phyloP scores from a whole-genome alignment of 1,139 yeast genomes.

The Casaregolazyma suthepensis region DNA sequence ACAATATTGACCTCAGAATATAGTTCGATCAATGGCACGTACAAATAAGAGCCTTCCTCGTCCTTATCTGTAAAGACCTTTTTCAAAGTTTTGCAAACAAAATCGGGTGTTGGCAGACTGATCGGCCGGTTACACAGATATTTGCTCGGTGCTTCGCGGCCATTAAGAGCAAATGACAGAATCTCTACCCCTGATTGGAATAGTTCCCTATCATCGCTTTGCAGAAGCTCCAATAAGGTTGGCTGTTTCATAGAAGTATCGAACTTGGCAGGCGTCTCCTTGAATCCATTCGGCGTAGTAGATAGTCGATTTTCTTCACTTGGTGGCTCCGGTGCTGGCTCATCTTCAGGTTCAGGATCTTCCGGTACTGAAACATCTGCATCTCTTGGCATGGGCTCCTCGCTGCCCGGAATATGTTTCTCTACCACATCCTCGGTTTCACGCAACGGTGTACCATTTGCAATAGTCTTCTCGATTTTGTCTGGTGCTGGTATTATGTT shows the following conservation, averaged over 20 bases:
- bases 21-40: conserved; percentile 11
- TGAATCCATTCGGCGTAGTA: neutral
- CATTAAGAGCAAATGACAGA: conserved; percentile 17
- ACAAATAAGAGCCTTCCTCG: conserved; percentile 12
- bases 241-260: conserved; percentile 6
- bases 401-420: neutral
- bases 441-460: neutral
- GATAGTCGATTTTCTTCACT: neutral
- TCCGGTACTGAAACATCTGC: neutral
- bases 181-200: conserved; percentile 19
- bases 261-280: neutral
- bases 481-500: neutral
- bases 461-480: neutral
- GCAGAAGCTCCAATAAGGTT: conserved; percentile 17
- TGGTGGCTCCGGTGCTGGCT: neutral
- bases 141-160: conserved; percentile 9
- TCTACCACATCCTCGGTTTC: neutral
- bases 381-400: neutral
- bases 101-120: conserved; percentile 1
- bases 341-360: neutral
- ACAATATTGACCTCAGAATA: conserved; percentile 17
- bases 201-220: conserved; percentile 15
- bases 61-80: conserved; percentile 1
- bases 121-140: conserved; percentile 5
- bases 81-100: neutral